A percentile compares a stretch with the other conserved stretches of the same genome.
These are phyloP conservation scores for Tetrapisispora pingtungensis DNA, from an alignment of 805 yeast genomes.

Conservation along the genomic window DNA sequence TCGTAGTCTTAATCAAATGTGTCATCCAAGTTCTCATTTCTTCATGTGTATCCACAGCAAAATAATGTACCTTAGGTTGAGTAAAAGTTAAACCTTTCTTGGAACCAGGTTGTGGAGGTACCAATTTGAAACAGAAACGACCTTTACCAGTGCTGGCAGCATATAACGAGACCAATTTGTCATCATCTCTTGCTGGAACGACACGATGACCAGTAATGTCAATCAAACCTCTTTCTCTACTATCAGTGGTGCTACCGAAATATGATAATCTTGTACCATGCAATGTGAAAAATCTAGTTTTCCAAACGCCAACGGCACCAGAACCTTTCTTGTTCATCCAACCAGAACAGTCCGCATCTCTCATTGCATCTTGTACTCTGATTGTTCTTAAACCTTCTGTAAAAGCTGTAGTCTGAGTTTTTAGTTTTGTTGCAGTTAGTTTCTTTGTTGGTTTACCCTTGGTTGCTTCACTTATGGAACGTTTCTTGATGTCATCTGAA, in stretches of 20 bases:
- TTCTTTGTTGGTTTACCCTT: slow-evolving; percentile 42
- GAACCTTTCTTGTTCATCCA: slow-evolving; percentile 95
- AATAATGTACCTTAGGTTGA: slow-evolving; percentile 89
- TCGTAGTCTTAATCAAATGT: slow-evolving; percentile 89
- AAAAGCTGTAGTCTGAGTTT: slow-evolving; percentile 67
- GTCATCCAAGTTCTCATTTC: slow-evolving; percentile 94
- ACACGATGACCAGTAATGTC: slow-evolving; percentile 94
- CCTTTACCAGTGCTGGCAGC: slow-evolving; percentile 93
- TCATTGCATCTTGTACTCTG: slow-evolving; percentile 67
- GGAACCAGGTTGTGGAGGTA: slow-evolving; percentile 97
- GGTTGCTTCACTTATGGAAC: slow-evolving; percentile 42
- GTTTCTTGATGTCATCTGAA: slow-evolving; percentile 28
- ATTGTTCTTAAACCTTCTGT: slow-evolving; percentile 78
- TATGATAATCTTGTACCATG: slow-evolving; percentile 92
- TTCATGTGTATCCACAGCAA: slow-evolving; percentile 84
- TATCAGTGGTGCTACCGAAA: slow-evolving; percentile 66
- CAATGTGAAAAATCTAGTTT: slow-evolving; percentile 68
- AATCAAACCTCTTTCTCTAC: slow-evolving; percentile 79
- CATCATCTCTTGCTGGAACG: slow-evolving; percentile 72
- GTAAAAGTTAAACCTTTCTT: slow-evolving; percentile 92
- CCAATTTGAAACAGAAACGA: slow-evolving; percentile 76
- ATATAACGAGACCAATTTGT: slow-evolving; percentile 71
- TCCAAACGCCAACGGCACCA: slow-evolving; percentile 78
- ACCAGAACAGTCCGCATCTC: slow-evolving; percentile 68
- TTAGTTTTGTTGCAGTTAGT: slow-evolving; percentile 31